Base-by-base conservation (phyloP, 2,329 filamentous ascomycete genomes). In the Cryphonectria radicalis region DNA sequence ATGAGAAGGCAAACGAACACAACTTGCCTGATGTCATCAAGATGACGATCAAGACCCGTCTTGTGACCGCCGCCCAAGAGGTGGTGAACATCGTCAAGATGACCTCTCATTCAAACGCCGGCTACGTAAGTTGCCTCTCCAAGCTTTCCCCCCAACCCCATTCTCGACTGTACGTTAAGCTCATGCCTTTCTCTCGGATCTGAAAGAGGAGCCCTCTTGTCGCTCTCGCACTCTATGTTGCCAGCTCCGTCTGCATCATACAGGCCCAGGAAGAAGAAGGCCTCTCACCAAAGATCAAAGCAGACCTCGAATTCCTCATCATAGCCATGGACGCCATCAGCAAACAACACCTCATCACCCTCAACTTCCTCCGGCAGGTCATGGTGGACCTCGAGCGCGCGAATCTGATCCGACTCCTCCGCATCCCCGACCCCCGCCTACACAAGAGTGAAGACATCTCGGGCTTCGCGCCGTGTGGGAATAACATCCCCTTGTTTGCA, bases 221-320 rank as follows among this genome's bases (percentile, higher is more conserved):
- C 70, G 92, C 93, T 0, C 90, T 98, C 75, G 94, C 93, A 68
- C 83, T 98, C 25, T 98, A 97, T 77, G 92, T 94, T 53, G 92
- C 95, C 22, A 91, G 91, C 4, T 90, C 94, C 0, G 94, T 97
- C 0, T 97, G 95, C 74, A 88, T 96, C 1, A 91, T 96, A 75
- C 90, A 93, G 74, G 87, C 93, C 42, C 93, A 92, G 76, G 89
- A 89, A 28, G 84, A 32, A 32, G 11, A 89, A 74, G 86, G 83
- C 75, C 88, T 86, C 75, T 89, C 86, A 76, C 84, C 83, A 25
- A 76, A 78, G 5, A 77, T 84, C 60, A 75, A 79, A 11, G 80
- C 81, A 11, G 87, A 87, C 65, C 84, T 98, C 7, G 90, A 95
- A 76, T 94, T 95, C 75, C 84, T 97, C 55, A 82, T 97, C 5